A percentile compares a stretch with the other conserved stretches of the same genome.
These are phyloP conservation scores for Carnegiea gigantea DNA, from an alignment of 179 eudicot species.

Conservation along the genomic window DNA sequence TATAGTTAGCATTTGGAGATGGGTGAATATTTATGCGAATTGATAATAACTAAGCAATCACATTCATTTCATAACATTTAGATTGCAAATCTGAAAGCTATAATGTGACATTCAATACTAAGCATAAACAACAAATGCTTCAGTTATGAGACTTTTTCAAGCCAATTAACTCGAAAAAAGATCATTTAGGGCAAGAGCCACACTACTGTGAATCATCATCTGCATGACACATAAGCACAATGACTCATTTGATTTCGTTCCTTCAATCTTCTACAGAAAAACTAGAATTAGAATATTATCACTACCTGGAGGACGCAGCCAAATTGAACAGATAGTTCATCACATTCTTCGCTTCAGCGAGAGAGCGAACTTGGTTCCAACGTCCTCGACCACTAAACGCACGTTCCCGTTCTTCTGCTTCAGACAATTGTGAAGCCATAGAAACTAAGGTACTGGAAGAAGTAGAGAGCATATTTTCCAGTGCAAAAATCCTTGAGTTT, in stretches of 20 bases:
- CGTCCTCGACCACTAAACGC: slow-evolving; percentile 91
- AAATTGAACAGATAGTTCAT: slow-evolving; percentile 86
- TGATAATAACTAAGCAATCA: not conserved
- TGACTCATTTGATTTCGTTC: too few species aligned
- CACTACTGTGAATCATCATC: too few species aligned
- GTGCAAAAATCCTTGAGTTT: slow-evolving; percentile 88
- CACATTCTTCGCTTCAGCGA: slow-evolving; percentile 80
- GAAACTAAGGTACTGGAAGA: slow-evolving; percentile 91
- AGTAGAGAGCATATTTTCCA: slow-evolving; percentile 93
- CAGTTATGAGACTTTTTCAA: not conserved
- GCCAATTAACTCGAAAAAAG: not conserved
- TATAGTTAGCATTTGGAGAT: slow-evolving; percentile 3
- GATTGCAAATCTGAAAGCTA: too few species aligned
- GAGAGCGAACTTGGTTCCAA: slow-evolving; percentile 94
- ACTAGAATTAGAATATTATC: not conserved
- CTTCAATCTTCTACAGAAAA: not conserved
- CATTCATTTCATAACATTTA: too few species aligned
- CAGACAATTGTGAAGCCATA: slow-evolving; percentile 96
- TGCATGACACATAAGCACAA: too few species aligned
- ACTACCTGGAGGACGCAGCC: slow-evolving; percentile 83
- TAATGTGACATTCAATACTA: too few species aligned
- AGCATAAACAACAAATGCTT: not conserved
- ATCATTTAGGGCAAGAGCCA: not conserved
- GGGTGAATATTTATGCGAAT: not conserved
- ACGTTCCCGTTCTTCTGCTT: slow-evolving; percentile 95